Conservation (phyloP, 768 basidiomycete species). For the Amanita rimosa region DNA sequence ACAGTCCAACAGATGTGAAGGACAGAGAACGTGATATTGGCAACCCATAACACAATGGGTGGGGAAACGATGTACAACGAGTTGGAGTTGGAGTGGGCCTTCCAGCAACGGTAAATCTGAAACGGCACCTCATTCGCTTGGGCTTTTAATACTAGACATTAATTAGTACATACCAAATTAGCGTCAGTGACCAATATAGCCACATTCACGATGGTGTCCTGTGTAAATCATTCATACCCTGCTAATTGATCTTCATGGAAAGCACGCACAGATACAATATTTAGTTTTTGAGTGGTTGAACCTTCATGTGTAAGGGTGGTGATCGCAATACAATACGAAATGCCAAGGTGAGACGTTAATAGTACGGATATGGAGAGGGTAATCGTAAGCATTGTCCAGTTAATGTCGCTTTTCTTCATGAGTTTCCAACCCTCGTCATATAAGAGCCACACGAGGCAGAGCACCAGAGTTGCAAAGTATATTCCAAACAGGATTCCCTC, state of each 20-base stretch:
- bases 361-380: not conserved
- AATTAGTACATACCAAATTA: not conserved
- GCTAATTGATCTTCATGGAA: not conserved
- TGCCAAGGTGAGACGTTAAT: not conserved
- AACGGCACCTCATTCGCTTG: not conserved
- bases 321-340: not conserved
- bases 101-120: not conserved
- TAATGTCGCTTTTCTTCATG: not conserved
- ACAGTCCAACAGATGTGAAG: not conserved
- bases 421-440: not conserved
- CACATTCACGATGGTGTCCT: not conserved
- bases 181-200: not conserved
- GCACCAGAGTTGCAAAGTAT: not conserved
- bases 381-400: not conserved
- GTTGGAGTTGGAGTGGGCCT: not conserved
- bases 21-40: not conserved
- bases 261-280: not conserved
- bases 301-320: not conserved
- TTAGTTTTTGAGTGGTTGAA: not conserved
- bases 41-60: not conserved
- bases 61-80: not conserved
- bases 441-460: not conserved
- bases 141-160: not conserved
- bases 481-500: not conserved
- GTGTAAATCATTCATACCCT: not conserved